These are phyloP conservation scores for Pythium diclinum DNA, from an alignment of 352 stramenopile genomes.

Conservation along the genomic window DNA sequence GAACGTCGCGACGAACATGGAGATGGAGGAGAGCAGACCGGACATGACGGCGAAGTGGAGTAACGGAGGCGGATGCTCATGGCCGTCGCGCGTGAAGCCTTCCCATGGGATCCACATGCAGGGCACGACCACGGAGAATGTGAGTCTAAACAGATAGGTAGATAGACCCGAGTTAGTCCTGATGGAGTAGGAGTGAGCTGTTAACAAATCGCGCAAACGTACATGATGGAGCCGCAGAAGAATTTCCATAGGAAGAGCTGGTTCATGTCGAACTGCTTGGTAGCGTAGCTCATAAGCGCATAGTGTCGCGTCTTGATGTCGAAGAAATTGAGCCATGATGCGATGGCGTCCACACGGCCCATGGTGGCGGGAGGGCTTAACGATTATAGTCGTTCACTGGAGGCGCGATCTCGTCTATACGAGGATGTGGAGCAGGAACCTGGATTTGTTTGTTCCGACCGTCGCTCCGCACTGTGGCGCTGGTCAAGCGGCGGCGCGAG, in stretches of 20 bases:
- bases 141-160: slow-evolving; percentile 37
- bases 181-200: too few relatives aligned
- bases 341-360: slow-evolving; percentile 33
- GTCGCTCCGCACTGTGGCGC: background rate
- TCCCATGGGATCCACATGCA: slow-evolving; percentile 47
- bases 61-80: slow-evolving; percentile 50
- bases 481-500: background rate
- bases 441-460: background rate
- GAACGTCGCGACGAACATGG: slow-evolving; percentile 54
- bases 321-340: slow-evolving; percentile 67
- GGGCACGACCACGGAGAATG: slow-evolving; percentile 49
- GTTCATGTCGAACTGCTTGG: slow-evolving; percentile 45
- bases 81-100: slow-evolving; percentile 39
- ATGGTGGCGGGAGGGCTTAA: background rate
- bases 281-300: slow-evolving; percentile 37
- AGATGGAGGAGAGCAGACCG: slow-evolving; percentile 47
- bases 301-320: slow-evolving; percentile 62
- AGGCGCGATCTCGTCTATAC: background rate
- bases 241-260: slow-evolving; percentile 65
- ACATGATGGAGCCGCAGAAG: slow-evolving; percentile 48
- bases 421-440: background rate
- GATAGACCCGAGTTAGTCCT: too few relatives aligned
- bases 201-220: slow-evolving; percentile 17
- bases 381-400: background rate
- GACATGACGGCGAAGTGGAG: slow-evolving; percentile 43